Conservation (phyloP, 1,284 basidiomycete species). For the Marasmius tenuissimus region DNA sequence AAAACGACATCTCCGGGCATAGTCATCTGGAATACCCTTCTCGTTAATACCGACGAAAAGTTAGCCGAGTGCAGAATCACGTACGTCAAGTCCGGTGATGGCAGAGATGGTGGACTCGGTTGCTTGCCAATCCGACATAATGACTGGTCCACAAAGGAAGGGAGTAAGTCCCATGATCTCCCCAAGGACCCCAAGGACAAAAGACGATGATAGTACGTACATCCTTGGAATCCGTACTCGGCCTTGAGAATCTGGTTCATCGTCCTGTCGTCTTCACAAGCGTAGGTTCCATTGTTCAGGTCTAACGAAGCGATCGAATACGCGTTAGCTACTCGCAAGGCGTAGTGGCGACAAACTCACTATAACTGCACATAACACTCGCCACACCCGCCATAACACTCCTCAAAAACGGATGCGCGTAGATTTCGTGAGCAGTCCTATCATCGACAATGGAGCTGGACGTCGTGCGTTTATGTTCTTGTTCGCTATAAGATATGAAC, state of each 20-base stretch:
- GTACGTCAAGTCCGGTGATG: conserved; percentile 68
- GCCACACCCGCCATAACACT: conserved; percentile 77
- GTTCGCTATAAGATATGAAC: conserved; percentile 45
- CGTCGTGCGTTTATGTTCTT: conserved; percentile 59
- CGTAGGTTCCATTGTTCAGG: conserved; percentile 74
- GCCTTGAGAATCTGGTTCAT: conserved; percentile 79
- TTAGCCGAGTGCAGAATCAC: conserved; percentile 17
- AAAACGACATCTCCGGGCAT: conserved; percentile 74
- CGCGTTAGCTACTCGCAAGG: too few species aligned
- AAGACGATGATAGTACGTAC: conserved; percentile 27
- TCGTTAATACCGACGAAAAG: not conserved
- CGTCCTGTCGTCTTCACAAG: conserved; percentile 76
- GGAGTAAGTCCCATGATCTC: not conserved
- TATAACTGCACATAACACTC: conserved; percentile 79
- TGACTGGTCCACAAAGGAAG: conserved; percentile 27
- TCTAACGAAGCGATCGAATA: conserved; percentile 30
- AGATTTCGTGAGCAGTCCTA: conserved; percentile 74
- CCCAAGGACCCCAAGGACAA: not conserved
- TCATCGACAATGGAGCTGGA: conserved; percentile 74
- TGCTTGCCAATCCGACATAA: conserved; percentile 73
- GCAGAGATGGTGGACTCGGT: conserved; percentile 55
- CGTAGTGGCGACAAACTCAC: conserved; percentile 24
- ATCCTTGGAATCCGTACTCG: conserved; percentile 82
- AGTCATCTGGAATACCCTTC: conserved; percentile 50
- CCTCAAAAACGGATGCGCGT: conserved; percentile 71